These are phyloP conservation scores for Monilinia aucupariae DNA, from an alignment of 2,329 filamentous ascomycete species.

Conservation along the genomic window DNA sequence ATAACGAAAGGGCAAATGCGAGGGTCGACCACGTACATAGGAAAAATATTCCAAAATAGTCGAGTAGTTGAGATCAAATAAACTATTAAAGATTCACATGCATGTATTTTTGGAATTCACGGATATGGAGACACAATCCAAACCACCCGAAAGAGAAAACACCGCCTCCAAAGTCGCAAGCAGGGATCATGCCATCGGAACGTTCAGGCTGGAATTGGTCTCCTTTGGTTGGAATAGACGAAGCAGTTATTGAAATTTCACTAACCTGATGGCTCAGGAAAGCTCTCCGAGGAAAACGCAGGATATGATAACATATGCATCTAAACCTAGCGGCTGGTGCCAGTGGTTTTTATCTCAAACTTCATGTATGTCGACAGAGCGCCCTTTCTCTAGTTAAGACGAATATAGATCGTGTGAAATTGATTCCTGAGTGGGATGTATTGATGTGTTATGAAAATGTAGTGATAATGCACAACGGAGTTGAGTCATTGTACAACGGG, in stretches of 20 bases:
- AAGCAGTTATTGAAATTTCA: background rate
- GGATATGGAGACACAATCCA: background rate
- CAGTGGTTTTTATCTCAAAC: background rate
- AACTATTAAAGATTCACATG: background rate
- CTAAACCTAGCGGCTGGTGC: background rate
- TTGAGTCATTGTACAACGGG: background rate
- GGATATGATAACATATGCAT: background rate
- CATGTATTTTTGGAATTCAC: background rate
- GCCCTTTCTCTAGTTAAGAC: background rate
- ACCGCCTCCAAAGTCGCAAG: background rate
- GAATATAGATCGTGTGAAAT: background rate
- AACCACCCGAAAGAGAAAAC: background rate
- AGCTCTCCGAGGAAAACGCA: background rate
- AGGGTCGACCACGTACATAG: background rate
- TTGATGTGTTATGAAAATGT: background rate
- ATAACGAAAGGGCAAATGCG: slow-evolving; percentile 1
- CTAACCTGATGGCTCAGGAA: background rate
- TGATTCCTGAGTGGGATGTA: background rate
- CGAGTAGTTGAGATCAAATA: background rate
- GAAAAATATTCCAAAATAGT: background rate
- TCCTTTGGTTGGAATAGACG: background rate
- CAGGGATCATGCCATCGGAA: background rate
- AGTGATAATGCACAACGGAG: background rate
- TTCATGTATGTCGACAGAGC: background rate
- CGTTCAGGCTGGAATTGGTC: background rate